Percentiles rank a stretch among this genome's conserved stretches.
phyloP scores from a whole-genome alignment of 371 early-diverging fungal species.

The Circinella umbellata region DNA sequence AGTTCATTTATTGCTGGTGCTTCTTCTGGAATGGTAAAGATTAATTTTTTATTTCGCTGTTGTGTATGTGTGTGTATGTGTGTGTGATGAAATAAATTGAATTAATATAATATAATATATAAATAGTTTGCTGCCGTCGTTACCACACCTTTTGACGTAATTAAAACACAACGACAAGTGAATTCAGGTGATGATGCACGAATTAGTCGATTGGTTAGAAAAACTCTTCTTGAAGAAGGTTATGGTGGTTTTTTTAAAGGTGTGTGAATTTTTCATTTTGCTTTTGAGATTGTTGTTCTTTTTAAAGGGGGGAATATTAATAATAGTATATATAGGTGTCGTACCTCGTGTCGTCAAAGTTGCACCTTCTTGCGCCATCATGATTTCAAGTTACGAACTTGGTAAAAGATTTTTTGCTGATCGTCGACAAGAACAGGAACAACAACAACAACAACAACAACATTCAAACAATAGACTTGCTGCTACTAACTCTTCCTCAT shows the following conservation, averaged over 20 bases:
- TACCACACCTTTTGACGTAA: constrained; percentile 98
- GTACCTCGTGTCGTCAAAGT: constrained; percentile 88
- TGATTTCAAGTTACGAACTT: constrained; percentile 90
- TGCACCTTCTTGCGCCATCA: constrained; percentile 95
- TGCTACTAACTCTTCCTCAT: not conserved
- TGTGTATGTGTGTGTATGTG: not conserved
- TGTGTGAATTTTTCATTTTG: not conserved
- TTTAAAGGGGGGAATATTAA: not conserved
- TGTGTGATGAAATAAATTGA: not conserved
- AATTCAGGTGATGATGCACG: constrained; percentile 37
- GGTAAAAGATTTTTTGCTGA: constrained; percentile 68
- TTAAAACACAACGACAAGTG: constrained; percentile 90
- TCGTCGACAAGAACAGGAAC: constrained; percentile 9
- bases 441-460: constrained; percentile 4
- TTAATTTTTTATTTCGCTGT: not conserved
- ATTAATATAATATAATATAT: not conserved
- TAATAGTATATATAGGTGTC: constrained; percentile 44
- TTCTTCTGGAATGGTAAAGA: constrained; percentile 68
- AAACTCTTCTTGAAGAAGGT: constrained; percentile 35
- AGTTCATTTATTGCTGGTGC: constrained; percentile 80
- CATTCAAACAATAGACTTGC: not conserved
- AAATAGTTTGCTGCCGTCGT: constrained; percentile 80
- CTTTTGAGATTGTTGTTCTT: not conserved
- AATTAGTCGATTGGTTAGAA: constrained; percentile 24
- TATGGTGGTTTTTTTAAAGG: constrained; percentile 32